Evolutionary conservation across 2,329 filamentous ascomycete genomes (phyloP), one percentile per base, ranked within the genome.

Genomic region (Chaetomium olivaceum): DNA sequence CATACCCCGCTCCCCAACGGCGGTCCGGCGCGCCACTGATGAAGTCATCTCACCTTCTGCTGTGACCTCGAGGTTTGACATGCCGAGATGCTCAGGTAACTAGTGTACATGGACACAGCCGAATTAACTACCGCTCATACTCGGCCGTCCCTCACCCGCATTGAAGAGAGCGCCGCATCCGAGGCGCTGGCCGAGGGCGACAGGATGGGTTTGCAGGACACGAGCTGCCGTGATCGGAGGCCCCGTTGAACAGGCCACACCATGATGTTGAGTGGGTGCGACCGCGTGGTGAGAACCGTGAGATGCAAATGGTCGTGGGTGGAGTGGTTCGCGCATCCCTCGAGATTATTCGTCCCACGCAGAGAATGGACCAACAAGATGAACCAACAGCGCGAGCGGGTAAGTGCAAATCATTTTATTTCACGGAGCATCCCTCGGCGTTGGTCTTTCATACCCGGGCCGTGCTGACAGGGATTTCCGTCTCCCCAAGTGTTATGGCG

Each of bases 1-100:
- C 62, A 54, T 57, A 64, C 65, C 65, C 67, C 66, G 63, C 66
- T 60, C 21, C 55, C 48, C 27, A 56, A 48, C 61, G 65, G 61
- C 61, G 65, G 61, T 21, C 19, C 48, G 31, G 31, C 39, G 58
- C 57, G 62, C 64, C 67, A 67, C 67, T 58, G 57, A 59, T 58
- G 58, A 59, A 43, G 62, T 59, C 58, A 60, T 51, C 4, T n/a
- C 33, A 36, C 33, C 11, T 36, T 9, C 33, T 12, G 33, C 11
- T 11, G 7, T 60, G 27, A 12, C 39, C 43, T 52, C 54, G 23
- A 25, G 29, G 33, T 25, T 27, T 39, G 21, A 27, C 23, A 29
- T 29, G 23, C 23, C 23, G 21, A 27, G 19, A 29, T 19, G 23
- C 23, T 43, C 8, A n/a, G 14, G 23, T 29, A 29, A 3, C 27